phyloP scores from a whole-genome alignment of 2,329 filamentous ascomycete genomes.

The Aspergillus piperis region DNA sequence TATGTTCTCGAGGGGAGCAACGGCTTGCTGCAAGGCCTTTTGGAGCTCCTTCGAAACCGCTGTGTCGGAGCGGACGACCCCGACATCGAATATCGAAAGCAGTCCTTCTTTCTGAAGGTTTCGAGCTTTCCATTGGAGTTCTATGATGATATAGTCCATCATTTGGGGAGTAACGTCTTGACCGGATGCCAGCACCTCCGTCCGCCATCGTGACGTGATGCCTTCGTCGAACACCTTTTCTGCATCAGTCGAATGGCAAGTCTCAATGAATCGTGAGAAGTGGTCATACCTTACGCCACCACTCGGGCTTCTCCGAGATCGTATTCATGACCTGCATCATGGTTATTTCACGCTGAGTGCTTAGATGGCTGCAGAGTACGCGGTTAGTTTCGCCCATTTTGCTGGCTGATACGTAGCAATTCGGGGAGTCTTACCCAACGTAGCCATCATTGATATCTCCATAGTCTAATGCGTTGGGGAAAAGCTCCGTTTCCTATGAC shows the following conservation, averaged over 20 bases:
- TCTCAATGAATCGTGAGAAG: not conserved
- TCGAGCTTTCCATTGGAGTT: slow-evolving; percentile 53
- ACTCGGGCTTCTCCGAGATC: slow-evolving; percentile 47
- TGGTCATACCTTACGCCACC: slow-evolving; percentile 41
- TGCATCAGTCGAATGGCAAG: not conserved
- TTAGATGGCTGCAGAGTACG: not conserved
- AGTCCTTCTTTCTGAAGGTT: slow-evolving; percentile 39
- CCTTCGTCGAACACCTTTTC: slow-evolving; percentile 36
- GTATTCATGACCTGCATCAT: slow-evolving; percentile 47
- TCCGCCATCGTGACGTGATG: slow-evolving; percentile 38
- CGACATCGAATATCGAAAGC: slow-evolving; percentile 40
- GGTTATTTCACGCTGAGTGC: slow-evolving; percentile 33
- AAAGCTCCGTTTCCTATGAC: not conserved
- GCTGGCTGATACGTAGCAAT: too few relatives aligned
- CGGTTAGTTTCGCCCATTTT: too few relatives aligned
- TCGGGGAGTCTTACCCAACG: not conserved
- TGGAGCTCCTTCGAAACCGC: slow-evolving; percentile 45
- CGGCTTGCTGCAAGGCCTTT: slow-evolving; percentile 48
- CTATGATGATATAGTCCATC: slow-evolving; percentile 46
- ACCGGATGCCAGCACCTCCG: slow-evolving; percentile 24
- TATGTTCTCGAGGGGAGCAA: slow-evolving; percentile 52
- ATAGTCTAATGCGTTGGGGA: not conserved
- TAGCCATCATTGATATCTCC: not conserved
- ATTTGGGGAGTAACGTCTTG: slow-evolving; percentile 36
- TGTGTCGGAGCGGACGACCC: slow-evolving; percentile 57